These are phyloP conservation scores for Neonothopanus nambi DNA, from an alignment of 1,284 basidiomycete species.

Conservation along the genomic window DNA sequence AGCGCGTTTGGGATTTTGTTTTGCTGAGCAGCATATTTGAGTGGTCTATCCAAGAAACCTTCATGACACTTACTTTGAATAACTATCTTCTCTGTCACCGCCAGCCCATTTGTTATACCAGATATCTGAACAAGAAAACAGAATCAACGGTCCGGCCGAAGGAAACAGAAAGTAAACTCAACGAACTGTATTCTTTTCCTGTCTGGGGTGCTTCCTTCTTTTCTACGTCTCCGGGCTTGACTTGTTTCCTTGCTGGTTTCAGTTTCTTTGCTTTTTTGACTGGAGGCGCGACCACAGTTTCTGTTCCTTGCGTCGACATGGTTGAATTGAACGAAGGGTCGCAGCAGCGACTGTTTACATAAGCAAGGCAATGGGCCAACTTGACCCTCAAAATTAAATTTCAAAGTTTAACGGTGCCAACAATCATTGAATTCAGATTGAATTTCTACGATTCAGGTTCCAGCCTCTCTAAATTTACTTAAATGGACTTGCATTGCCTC, in stretches of 20 bases:
- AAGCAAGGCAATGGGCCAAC: too few species aligned
- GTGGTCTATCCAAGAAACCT: too few species aligned
- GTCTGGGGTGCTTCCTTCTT: slow-evolving; percentile 88
- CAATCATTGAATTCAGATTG: too few species aligned
- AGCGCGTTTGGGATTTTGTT: slow-evolving; percentile 89
- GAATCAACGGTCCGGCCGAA: not conserved
- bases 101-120: slow-evolving; percentile 99
- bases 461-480: too few species aligned
- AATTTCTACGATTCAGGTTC: too few species aligned
- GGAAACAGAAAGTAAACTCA: not conserved
- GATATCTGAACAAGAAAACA: slow-evolving; percentile 63
- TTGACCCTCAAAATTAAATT: too few species aligned
- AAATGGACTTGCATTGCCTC: too few species aligned
- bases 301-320: slow-evolving; percentile 26
- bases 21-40: slow-evolving; percentile 79
- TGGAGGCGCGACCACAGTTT: slow-evolving; percentile 16
- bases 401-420: too few species aligned
- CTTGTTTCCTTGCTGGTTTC: slow-evolving; percentile 84
- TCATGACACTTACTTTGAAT: slow-evolving; percentile 72
- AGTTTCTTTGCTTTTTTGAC: slow-evolving; percentile 50
- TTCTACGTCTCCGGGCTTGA: slow-evolving; percentile 86
- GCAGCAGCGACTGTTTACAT: too few species aligned
- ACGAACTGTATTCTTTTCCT: slow-evolving; percentile 92
- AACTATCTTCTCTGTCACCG: slow-evolving; percentile 90
- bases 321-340: not conserved